Evolutionary conservation across 257 asterid species (phyloP).

Genomic region (Solanum sparsipilum): DNA sequence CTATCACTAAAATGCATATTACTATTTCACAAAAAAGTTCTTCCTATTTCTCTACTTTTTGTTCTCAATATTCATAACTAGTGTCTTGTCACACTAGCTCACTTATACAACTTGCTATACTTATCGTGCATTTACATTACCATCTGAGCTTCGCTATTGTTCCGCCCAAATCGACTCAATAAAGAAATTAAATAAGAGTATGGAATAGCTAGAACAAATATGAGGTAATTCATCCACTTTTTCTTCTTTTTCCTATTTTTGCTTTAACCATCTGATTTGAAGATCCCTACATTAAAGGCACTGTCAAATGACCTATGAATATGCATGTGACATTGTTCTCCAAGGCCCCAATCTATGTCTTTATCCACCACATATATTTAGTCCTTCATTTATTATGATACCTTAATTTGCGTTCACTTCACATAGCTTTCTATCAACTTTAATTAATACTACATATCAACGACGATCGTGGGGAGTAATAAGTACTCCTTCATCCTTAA

Average conservation of each 20-base stretch:
- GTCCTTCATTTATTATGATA: neutral
- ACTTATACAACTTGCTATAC: neutral
- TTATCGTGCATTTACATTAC: neutral
- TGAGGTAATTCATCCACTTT: neutral
- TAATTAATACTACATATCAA: neutral
- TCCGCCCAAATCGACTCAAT: neutral
- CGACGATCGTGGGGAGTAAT: fast-evolving
- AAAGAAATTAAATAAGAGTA: neutral
- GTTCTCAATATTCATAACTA: neutral
- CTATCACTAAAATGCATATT: neutral
- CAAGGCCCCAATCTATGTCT: neutral
- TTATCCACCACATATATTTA: neutral
- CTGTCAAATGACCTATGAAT: neutral
- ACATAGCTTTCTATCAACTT: neutral
- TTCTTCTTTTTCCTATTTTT: neutral
- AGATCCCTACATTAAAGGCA: neutral
- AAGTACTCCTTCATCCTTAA: too few species aligned
- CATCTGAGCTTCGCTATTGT: neutral
- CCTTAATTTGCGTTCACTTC: neutral
- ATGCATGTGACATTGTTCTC: conserved; percentile 7
- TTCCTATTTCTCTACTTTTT: neutral
- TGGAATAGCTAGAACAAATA: neutral
- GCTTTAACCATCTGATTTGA: neutral
- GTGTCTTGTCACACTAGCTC: neutral
- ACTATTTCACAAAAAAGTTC: neutral